These are phyloP conservation scores for Mucor racemosus DNA, from an alignment of 371 early-diverging fungal genomes.

Conservation along the genomic window DNA sequence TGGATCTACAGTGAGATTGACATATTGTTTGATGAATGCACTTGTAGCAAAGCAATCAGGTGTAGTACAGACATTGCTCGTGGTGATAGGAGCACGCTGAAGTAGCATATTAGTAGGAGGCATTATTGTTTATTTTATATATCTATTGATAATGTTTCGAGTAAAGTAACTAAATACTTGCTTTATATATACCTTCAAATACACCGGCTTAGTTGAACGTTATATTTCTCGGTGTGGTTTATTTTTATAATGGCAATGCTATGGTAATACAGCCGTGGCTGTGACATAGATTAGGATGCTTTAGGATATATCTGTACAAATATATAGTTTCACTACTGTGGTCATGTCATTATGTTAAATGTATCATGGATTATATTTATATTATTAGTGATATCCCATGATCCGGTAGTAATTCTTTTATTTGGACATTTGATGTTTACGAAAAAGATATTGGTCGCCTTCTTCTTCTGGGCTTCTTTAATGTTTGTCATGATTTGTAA, in stretches of 20 bases:
- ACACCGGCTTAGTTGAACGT: background rate
- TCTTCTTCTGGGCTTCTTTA: too few species aligned
- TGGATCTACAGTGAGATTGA: constrained; percentile 42
- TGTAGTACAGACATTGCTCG: constrained; percentile 39
- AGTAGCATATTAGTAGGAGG: background rate
- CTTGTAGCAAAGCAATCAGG: constrained; percentile 51
- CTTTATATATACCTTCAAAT: background rate
- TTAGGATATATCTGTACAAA: too few species aligned
- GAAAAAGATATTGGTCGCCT: too few species aligned
- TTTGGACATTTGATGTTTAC: too few species aligned
- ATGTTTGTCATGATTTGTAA: background rate
- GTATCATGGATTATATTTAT: background rate
- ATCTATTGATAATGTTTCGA: background rate
- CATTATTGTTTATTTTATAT: background rate
- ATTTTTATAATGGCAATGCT: background rate
- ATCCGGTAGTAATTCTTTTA: background rate
- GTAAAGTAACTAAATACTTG: background rate
- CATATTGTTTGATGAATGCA: constrained; percentile 32
- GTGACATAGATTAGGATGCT: background rate
- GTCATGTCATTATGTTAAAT: background rate
- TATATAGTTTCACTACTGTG: background rate
- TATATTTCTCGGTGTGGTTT: background rate
- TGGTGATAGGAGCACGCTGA: background rate
- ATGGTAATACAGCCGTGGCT: constrained; percentile 1
- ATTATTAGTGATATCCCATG: too few species aligned